Conservation (phyloP, 2,329 filamentous ascomycete genomes). For the Moelleriella libera region DNA sequence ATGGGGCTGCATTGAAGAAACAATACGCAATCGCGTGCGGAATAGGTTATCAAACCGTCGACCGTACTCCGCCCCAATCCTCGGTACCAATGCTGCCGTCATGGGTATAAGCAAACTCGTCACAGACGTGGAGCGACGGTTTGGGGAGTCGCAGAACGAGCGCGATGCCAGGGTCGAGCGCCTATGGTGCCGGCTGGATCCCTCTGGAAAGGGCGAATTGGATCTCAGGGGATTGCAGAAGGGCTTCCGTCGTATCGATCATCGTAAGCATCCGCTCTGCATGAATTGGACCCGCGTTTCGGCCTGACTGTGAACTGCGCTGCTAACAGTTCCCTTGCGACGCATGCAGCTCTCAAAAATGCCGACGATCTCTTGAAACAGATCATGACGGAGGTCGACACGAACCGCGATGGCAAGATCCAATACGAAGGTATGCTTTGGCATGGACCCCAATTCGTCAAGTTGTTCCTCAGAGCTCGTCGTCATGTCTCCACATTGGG, state of each 20-base stretch:
- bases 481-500: too few relatives aligned
- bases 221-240: constrained; percentile 75
- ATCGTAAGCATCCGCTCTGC: constrained; percentile 47
- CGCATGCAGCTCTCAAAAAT: constrained; percentile 58
- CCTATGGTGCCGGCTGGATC: constrained; percentile 75
- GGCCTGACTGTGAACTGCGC: not conserved
- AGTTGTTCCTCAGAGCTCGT: too few relatives aligned
- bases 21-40: not conserved
- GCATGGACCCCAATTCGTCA: not conserved
- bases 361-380: constrained; percentile 72
- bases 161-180: constrained; percentile 69
- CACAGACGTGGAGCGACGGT: constrained; percentile 43
- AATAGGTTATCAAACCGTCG: not conserved
- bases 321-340: not conserved
- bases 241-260: constrained; percentile 78
- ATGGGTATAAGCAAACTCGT: constrained; percentile 33
- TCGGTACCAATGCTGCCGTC: constrained; percentile 13
- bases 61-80: not conserved
- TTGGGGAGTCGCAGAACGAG: constrained; percentile 63
- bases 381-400: constrained; percentile 72
- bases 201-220: constrained; percentile 60
- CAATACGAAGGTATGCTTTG: constrained; percentile 63
- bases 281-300: not conserved
- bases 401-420: constrained; percentile 76
- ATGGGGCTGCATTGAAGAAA: not conserved